Evolutionary conservation across 2,329 filamentous ascomycete species (phyloP).

Genomic region (Botryotinia globosa): DNA sequence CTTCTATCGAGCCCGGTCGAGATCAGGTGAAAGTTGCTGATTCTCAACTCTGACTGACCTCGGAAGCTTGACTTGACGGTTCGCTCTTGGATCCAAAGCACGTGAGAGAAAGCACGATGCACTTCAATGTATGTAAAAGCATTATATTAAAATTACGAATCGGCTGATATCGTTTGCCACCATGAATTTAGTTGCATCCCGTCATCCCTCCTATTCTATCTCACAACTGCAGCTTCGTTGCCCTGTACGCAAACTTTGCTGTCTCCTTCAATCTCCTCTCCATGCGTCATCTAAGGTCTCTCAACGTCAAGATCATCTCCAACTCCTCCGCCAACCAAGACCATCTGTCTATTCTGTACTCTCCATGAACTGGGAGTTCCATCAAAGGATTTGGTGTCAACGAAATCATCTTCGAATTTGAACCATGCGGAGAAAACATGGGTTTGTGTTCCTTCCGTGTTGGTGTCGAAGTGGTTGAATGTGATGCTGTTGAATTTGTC

Average conservation of each 20-base stretch:
- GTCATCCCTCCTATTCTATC: neutral
- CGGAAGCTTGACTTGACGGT: neutral
- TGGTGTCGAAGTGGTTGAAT: slow-evolving; percentile 4
- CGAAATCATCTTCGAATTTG: slow-evolving; percentile 10
- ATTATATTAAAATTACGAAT: neutral
- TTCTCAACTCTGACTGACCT: neutral
- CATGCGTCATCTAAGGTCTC: neutral
- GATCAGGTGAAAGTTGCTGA: neutral
- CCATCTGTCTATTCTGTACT: slow-evolving; percentile 10
- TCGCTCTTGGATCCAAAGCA: neutral
- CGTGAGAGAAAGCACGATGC: neutral
- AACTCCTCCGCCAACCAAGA: neutral
- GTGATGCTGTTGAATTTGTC: neutral
- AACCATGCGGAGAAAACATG: neutral
- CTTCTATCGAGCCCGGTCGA: neutral
- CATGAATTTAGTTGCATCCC: neutral
- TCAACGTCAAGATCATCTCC: neutral
- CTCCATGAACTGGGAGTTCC: slow-evolving; percentile 12
- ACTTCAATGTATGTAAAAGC: neutral
- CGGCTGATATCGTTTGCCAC: neutral
- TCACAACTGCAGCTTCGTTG: neutral
- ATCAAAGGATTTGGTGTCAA: slow-evolving; percentile 6
- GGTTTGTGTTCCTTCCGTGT: neutral
- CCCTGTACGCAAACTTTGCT: neutral
- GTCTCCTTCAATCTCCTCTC: neutral